Base-by-base conservation (phyloP, 495 filamentous ascomycete genomes). In the Penicillium ucsense region DNA sequence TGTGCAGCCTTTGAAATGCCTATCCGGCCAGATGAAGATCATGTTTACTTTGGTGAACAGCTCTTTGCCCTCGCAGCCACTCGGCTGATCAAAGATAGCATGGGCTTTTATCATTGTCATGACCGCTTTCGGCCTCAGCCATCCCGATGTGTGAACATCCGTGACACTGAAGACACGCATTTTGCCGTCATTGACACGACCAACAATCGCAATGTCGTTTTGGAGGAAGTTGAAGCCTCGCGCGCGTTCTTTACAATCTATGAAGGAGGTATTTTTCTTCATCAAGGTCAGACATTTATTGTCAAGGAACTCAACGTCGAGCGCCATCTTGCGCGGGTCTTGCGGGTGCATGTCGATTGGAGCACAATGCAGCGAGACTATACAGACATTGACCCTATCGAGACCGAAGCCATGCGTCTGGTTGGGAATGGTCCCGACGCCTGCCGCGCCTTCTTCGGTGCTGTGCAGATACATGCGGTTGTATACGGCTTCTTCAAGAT, bases 401-500 rank as follows among this genome's bases (percentile, higher is more conserved):
- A 92, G 60, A 94, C 87, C 1, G 88, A 94, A 70, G 77, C 81
- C 20, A 86, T 89, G 57, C 84, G 88, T 4, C 70, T 71, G 10
- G 84, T 95, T 35, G 67, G 52, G 9, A 43, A 29, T 4, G 54
- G 48, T 8, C 31, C 52, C 3, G 76, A 77, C 1, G 59, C 66
- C 42, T 72, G 70, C 2, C 75, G 79, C 35, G 91, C 90, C 28
- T 96, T 84, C 69, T 90, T 84, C 64, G 92, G 92, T 50, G 53
- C 77, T 2, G 89, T 99, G 62, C 79, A 82, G 50, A 86, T 97
- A 58, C 80, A 81, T 51, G 82, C 88, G 50, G 80, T 84, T 35
- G 86, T 97, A 10, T 97, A 94, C 60, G 94, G 94, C 11, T 99
- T 89, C 73, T 95, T 96, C 76, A 97, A 96, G 60, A 66, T 95